phyloP scores from a whole-genome alignment of 805 yeast genomes.

The Wickerhamiella allomyrinae region DNA sequence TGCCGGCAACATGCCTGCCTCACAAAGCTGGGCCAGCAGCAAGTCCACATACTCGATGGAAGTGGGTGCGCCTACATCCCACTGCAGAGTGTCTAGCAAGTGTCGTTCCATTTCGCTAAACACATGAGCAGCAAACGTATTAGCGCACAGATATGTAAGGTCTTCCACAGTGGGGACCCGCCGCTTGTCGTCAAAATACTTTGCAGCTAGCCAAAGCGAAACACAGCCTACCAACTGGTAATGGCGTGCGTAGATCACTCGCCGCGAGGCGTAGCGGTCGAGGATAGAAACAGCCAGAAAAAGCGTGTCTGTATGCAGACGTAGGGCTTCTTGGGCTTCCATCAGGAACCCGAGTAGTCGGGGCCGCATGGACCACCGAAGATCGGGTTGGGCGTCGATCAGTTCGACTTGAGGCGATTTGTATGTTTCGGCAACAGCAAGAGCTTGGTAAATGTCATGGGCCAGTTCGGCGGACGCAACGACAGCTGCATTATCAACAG shows the following conservation, averaged over 20 bases:
- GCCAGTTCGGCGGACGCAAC: slow-evolving; percentile 15
- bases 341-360: slow-evolving; percentile 67
- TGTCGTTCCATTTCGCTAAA: slow-evolving; percentile 68
- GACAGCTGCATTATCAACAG: slow-evolving; percentile 14
- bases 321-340: slow-evolving; percentile 46
- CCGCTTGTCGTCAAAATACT: slow-evolving; percentile 60
- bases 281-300: slow-evolving; percentile 60
- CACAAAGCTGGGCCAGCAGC: slow-evolving; percentile 5
- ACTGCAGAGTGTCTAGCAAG: slow-evolving; percentile 53
- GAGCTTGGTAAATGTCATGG: slow-evolving; percentile 10
- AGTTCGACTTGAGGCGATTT: slow-evolving; percentile 41
- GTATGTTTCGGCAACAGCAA: slow-evolving; percentile 8
- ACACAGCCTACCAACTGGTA: slow-evolving; percentile 84
- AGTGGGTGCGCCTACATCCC: slow-evolving; percentile 57
- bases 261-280: slow-evolving; percentile 80
- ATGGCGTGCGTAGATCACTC: slow-evolving; percentile 74
- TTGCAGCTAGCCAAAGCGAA: slow-evolving; percentile 85
- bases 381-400: slow-evolving; percentile 79
- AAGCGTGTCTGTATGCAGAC: slow-evolving; percentile 51
- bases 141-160: slow-evolving; percentile 57
- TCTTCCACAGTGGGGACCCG: slow-evolving; percentile 63
- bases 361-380: slow-evolving; percentile 57
- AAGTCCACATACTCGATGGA: slow-evolving; percentile 31
- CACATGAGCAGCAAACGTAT: slow-evolving; percentile 44
- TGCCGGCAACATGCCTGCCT: slow-evolving; percentile 7